Conservation (phyloP, 106 monocot species). For the Platanthera guangdongensis region DNA sequence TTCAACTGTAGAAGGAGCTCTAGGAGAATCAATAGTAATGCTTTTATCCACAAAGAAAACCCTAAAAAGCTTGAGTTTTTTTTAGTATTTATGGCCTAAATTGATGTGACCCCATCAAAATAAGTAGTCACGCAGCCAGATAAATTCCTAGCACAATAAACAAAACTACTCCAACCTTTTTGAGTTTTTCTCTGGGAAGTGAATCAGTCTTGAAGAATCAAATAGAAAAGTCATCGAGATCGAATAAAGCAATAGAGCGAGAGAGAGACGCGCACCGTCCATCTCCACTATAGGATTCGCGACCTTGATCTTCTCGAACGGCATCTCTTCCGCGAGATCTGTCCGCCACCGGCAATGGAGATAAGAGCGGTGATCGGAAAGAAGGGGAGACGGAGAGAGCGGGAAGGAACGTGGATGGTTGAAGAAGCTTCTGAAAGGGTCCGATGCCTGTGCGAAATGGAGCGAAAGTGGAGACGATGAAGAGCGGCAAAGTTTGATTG, state of each 20-base stretch:
- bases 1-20: no score
- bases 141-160: no score
- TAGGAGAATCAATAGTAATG: no score
- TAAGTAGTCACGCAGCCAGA: no score
- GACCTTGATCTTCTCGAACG: conserved; percentile 63
- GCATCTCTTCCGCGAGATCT: conserved; percentile 12
- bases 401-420: background rate
- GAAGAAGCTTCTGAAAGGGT: background rate
- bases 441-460: background rate
- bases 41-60: no score
- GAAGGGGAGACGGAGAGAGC: background rate
- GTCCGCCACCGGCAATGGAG: background rate
- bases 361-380: background rate
- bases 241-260: background rate
- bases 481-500: background rate
- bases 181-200: no score
- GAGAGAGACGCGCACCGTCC: conserved; percentile 35
- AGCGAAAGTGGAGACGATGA: background rate
- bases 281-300: conserved; percentile 53
- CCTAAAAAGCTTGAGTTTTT: no score
- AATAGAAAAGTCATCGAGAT: no score
- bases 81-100: no score
- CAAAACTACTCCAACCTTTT: no score
- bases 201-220: no score
- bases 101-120: no score